Percentiles rank a stretch among this genome's conserved stretches.
Evolutionary conservation across 495 filamentous ascomycete genomes (phyloP).

Genomic region (Lichenothelia convexa): DNA sequence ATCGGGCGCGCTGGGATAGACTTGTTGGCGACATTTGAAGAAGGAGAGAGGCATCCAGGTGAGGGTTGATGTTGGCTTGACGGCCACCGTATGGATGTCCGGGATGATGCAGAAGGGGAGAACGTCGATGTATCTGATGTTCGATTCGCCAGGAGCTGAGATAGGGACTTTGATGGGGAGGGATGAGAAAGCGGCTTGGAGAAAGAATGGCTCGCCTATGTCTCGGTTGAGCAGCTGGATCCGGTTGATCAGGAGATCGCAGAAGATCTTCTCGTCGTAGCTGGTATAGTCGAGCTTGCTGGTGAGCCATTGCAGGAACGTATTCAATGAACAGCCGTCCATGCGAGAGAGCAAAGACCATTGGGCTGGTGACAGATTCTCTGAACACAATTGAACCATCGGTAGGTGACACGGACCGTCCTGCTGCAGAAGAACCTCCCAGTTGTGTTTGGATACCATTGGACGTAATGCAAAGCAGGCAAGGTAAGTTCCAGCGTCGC

Average conservation of each 20-base stretch:
- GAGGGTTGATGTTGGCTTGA: slow-evolving; percentile 23
- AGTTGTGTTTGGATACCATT: slow-evolving; percentile 40
- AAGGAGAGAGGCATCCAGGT: slow-evolving; percentile 33
- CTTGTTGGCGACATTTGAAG: slow-evolving; percentile 38
- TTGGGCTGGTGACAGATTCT: slow-evolving; percentile 39
- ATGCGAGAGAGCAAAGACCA: slow-evolving; percentile 29
- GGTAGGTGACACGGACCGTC: slow-evolving; percentile 49
- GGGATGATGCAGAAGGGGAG: slow-evolving; percentile 38
- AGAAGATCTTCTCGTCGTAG: slow-evolving; percentile 28
- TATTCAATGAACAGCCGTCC: slow-evolving; percentile 37
- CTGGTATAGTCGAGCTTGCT: too few relatives aligned
- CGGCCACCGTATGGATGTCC: slow-evolving; percentile 25
- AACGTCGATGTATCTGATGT: slow-evolving; percentile 18
- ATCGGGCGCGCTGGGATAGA: slow-evolving; percentile 30
- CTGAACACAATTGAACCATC: slow-evolving; percentile 36
- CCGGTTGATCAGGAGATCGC: slow-evolving; percentile 21
- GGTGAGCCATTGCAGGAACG: slow-evolving; percentile 31
- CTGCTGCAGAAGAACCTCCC: slow-evolving; percentile 55
- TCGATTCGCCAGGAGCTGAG: slow-evolving; percentile 6
- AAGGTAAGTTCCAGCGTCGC: slow-evolving; percentile 48
- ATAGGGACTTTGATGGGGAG: slow-evolving; percentile 30
- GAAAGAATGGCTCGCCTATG: slow-evolving; percentile 29
- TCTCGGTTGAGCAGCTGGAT: slow-evolving; percentile 25
- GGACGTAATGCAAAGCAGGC: slow-evolving; percentile 59
- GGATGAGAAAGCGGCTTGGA: slow-evolving; percentile 30